Evolutionary conservation across 441 rosid genomes (phyloP), one percentile per base, ranked within the genome.

Genomic region (Euphorbia celastroides): DNA sequence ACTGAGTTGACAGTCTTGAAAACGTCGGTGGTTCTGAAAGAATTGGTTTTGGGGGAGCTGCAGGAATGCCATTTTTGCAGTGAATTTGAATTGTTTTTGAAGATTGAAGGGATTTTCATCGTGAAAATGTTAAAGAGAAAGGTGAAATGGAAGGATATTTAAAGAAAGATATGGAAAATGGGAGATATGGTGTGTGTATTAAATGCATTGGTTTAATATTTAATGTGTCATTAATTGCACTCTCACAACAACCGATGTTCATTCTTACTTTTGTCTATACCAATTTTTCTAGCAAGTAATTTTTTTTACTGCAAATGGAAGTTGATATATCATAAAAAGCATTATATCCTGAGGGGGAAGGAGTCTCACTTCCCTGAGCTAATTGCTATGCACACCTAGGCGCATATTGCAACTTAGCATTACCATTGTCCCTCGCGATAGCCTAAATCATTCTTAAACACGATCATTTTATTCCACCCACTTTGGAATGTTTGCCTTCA

Each of bases 21-120:
- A 14, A 83, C 81, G 42, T 74, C 79, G 41, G 76, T 79, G 42
- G 66, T 73, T 56, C 83, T 67, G 78, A 82, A 85, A 34, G 95
- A 86, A 16, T 50, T 66, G 58, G 85, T 89, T 73, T 77, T 83
- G 34, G 89, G 93, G 25, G 74, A 72, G 41, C 75, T 84, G 77
- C 94, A 88, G 34, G 86, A 85, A 27, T 87, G 79, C 92, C 88
- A 84, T 62, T 56, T 66, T 60, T 79, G 84, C 79, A 76, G 76
- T 55, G 76, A n/a, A 23, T 30, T 67, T 7, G 27, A 74, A 22
- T 56, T 77, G 70, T 52, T 57, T 67, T 57, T 82, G 69, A 84
- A 80, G 59, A 85, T 68, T 44, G 84, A 62, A 30, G 83, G 70
- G 26, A 81, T 60, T 74, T 70, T 84, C 86, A 80, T 81, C n/a